Evolutionary conservation across 1,139 yeast species (phyloP).

Genomic region (Hansenula lynferdii): DNA sequence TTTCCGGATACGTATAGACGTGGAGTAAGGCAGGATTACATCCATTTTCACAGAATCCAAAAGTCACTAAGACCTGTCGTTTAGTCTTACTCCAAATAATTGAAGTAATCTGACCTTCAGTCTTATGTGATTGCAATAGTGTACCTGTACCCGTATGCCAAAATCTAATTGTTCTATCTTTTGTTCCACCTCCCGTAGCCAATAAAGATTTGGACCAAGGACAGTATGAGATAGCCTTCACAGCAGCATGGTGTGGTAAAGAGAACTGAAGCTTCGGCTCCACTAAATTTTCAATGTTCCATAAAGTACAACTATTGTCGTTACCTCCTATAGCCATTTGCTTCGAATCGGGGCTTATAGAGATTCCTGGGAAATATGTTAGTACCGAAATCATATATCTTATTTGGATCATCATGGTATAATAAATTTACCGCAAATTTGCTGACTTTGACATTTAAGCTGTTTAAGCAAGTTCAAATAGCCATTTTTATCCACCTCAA

Average conservation of each 20-base stretch:
- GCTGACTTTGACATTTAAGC: constrained; percentile 55
- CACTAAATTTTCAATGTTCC: constrained; percentile 45
- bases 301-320: constrained; percentile 63
- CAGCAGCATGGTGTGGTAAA: constrained; percentile 70
- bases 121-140: constrained; percentile 45
- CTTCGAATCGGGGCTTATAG: constrained; percentile 41
- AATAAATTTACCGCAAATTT: constrained; percentile 55
- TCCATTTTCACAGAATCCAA: constrained; percentile 62
- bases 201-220: constrained; percentile 70
- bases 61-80: constrained; percentile 69
- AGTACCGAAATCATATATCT: constrained; percentile 1
- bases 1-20: constrained; percentile 62
- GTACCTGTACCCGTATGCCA: constrained; percentile 86
- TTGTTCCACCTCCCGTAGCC: constrained; percentile 83
- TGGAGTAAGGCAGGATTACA: constrained; percentile 41
- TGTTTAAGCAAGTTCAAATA: constrained; percentile 21
- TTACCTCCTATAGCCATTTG: constrained; percentile 70
- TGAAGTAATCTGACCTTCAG: constrained; percentile 75
- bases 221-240: constrained; percentile 76
- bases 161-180: constrained; percentile 62
- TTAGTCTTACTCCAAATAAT: constrained; percentile 66
- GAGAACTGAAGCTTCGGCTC: constrained; percentile 40
- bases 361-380: constrained; percentile 41
- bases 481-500: constrained; percentile 27
- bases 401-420: not conserved